Base-by-base conservation (phyloP, 1,139 yeast genomes). In the Nakaseomyces nivariensis region DNA sequence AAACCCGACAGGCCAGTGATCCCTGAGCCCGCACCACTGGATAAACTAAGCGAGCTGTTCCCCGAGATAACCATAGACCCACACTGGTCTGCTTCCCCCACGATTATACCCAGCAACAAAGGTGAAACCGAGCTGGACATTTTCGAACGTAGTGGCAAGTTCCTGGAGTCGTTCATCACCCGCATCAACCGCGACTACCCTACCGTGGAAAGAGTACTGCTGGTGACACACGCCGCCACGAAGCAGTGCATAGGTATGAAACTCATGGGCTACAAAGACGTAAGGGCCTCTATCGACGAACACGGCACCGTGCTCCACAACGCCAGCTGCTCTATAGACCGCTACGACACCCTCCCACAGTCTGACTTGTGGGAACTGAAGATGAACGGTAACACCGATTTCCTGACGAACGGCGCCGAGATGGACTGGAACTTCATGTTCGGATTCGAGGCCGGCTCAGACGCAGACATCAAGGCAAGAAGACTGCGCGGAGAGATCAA, bases 211-310 rank as follows among this genome's bases (percentile, higher is more conserved):
- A 72, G 77, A 1, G 68, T 87, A 7, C 63, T 87, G 45, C 70
- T 87, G 10, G 77, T 85, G 37, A 80, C 92, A 7, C 96, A 87
- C 64, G 96, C 95, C 1, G 95, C 96, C 5, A 77, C 90, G 5
- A 84, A 84, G 61, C 85, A 85, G 51, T 87, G 89, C 0, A 69
- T 87, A 27, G 95, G 95, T 1, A 75, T 85, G 73, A 77, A 83
- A 1, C 69, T 87, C 36, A 64, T 82, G 57, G 78, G 78, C 1
- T 73, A 73, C 49, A 56, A 65, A 2, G 67, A 71, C 44, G 78
- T 78, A 3, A 68, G 71, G 49, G 81, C 76, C 32, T 61, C 71
- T 26, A 61, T 74, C n/a, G 76, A 74, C 50, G 78, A 74, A 50
- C 75, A 72, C 37, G 79, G 76, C 45, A 72, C 72, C 5, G 72